Evolutionary conservation across 2,329 filamentous ascomycete species (phyloP), one percentile per base, ranked within the genome.

Genomic region (Trichophyton mentagrophytes): DNA sequence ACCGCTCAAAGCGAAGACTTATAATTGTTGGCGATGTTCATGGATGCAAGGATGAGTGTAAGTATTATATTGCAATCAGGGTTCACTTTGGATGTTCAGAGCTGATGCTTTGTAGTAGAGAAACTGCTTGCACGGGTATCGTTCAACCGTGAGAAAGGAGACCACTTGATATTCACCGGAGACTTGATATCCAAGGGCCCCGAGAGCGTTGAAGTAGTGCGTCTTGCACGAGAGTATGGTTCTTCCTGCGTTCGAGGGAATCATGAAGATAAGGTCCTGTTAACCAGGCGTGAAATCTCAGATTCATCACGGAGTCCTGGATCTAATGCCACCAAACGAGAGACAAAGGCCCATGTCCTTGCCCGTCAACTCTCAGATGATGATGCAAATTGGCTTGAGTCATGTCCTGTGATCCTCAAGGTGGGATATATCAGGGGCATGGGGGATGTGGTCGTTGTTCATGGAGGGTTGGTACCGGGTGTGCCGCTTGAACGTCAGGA

Each of bases 11-110:
- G 22, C 83, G 81, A 60, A 79, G 90, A 17, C 76, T 99, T 25
- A 78, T 97, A 38, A 79, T 97, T 63, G 79, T 97, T 38, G 92
- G 93, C 60, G 93, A 99, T 74, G 89, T 97, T 13, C 92, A 97
- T 75, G 93, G 93, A 57, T 93, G 93, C 77, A 83, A 83, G 66
- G 71, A 81, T 11, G 82, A 90, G 63, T 79, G 89, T 70, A 74
- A 79, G 70, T 27, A 47, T 8, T 30, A 42, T 42, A 3, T 6
- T 27, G 25, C n/a, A 6, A 8, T 44, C 4, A 3, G 15, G 15
- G 40, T 44, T 15, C 6, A n/a, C 1, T 44, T n/a, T 44, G 15
- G n/a, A 20, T 17, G 2, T 2, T 44, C 7, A 20, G 6, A 6
- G 40, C 15, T 20, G 33, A 55, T 60, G 47, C 55, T 44, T 42